phyloP scores from a whole-genome alignment of 176 grass and related monocot genomes.

The Zoysia pacifica region DNA sequence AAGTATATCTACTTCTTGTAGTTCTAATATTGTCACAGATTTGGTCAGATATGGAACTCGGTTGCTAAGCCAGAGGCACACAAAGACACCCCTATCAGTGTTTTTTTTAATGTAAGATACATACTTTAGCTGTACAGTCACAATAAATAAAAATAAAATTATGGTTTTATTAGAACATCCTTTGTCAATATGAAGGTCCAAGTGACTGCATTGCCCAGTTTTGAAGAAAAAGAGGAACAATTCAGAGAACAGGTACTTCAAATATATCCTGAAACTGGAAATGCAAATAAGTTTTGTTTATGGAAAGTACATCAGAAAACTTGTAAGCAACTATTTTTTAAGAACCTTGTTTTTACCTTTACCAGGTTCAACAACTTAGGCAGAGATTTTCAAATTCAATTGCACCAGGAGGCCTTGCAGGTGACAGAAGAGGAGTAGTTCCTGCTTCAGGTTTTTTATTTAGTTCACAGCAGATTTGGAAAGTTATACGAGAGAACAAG shows the following conservation, averaged over 20 bases:
- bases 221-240: constrained; percentile 98
- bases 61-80: constrained; percentile 90
- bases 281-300: constrained; percentile 4
- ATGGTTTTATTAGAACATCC: constrained; percentile 13
- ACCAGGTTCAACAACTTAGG: constrained; percentile 89
- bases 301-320: not conserved
- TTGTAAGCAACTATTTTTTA: constrained; percentile 29
- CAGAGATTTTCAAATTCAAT: constrained; percentile 93
- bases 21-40: constrained; percentile 44
- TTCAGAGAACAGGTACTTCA: constrained; percentile 78
- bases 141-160: not conserved
- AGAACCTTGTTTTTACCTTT: constrained; percentile 42
- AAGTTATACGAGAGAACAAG: constrained; percentile 90
- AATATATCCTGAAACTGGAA: constrained; percentile 31
- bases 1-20: constrained; percentile 15
- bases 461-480: constrained; percentile 96
- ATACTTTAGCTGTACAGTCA: not conserved
- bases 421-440: constrained; percentile 93
- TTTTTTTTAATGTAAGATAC: constrained; percentile 85
- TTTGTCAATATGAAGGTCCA: constrained; percentile 68
- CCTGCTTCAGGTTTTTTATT: constrained; percentile 97
- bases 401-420: constrained; percentile 91
- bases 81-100: constrained; percentile 86
- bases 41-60: constrained; percentile 89
- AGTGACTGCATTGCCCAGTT: constrained; percentile 89